Base-by-base conservation (phyloP, 1,284 basidiomycete genomes). In the Leccinum fuscescens region DNA sequence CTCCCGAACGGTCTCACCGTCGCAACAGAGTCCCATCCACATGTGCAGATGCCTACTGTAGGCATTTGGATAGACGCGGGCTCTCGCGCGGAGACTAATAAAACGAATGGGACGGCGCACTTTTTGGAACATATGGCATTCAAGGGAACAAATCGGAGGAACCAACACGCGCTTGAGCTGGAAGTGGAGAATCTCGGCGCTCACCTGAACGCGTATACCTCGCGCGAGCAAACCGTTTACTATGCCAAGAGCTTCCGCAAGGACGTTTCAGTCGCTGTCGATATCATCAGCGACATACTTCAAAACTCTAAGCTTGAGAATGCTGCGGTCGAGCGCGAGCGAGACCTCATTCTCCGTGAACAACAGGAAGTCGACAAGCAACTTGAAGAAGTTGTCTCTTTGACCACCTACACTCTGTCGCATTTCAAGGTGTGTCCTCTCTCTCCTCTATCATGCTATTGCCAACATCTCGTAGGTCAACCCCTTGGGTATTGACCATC, bases 321-420 rank as follows among this genome's bases (percentile, higher is more conserved):
- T 63, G 70, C 82, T 44, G 96, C 96, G 2, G 90, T 99, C 69
- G 96, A 99, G 80, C 84, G 96, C 67, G 97, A 99, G 81, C 87
- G 96, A 55, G 94, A 97, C 75, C 96, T 99, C 61, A 99, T 99
- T 69, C 79, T 99, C 61, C 85, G 97, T 65, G 97, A 99, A 78
- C 95, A 98, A 81, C 93, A 98, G 81, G 97, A 99, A 81, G 97
- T 99, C 51, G 95, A 98, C 79, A 98, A 98, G 82, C 94, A 97
- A 81, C 79, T 92, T 62, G 95, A 98, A 81, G 96, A 99, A 79
- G 96, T 99, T 70, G 94, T 99, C 20, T 29, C 29, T 99, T 99
- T 72, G 96, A 99, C 80, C 96, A 99, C 76, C 80, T 99, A 64
- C 96, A 99, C 79, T 83, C 96, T 57, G 88, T 98, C 67, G 97